Conservation (phyloP, 495 filamentous ascomycete genomes). For the Lasiosphaeria ovina region DNA sequence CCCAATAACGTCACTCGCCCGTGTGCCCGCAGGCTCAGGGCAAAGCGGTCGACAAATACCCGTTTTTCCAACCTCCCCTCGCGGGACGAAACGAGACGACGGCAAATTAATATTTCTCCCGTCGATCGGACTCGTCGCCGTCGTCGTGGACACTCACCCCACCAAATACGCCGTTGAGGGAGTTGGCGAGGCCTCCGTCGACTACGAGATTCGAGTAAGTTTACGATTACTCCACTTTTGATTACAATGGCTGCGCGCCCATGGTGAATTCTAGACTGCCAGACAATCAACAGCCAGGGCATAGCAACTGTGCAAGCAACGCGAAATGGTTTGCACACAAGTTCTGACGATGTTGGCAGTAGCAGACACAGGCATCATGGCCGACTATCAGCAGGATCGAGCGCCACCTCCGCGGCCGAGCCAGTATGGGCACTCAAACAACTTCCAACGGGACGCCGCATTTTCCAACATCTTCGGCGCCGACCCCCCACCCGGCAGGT, state of each 20-base stretch:
- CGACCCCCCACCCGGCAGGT: conserved; percentile 79
- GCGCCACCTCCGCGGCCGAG: conserved; percentile 57
- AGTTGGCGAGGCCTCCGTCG: conserved; percentile 18
- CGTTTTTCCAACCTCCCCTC: neutral
- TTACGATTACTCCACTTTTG: conserved; percentile 29
- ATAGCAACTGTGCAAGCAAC: too few relatives aligned
- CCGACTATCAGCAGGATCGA: conserved; percentile 81
- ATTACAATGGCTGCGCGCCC: conserved; percentile 19
- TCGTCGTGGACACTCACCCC: too few relatives aligned
- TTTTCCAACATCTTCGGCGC: conserved; percentile 96
- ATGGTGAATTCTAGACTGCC: neutral
- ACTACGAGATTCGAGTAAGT: conserved; percentile 28
- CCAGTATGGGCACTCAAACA: conserved; percentile 66
- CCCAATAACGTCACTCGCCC: conserved; percentile 30
- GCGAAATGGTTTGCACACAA: too few relatives aligned
- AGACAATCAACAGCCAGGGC: too few relatives aligned
- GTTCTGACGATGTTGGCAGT: neutral
- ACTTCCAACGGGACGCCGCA: conserved; percentile 85
- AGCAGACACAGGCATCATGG: conserved; percentile 51
- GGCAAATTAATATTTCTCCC: neutral
- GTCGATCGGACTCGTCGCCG: too few relatives aligned
- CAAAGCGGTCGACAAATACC: conserved; percentile 17
- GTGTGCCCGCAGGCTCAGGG: conserved; percentile 18
- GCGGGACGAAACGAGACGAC: neutral
- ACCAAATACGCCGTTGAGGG: conserved; percentile 2